A percentile compares a stretch with the other conserved stretches of the same genome.
Evolutionary conservation across 2,329 filamentous ascomycete species (phyloP).

Genomic region (Aspergillus niger): DNA sequence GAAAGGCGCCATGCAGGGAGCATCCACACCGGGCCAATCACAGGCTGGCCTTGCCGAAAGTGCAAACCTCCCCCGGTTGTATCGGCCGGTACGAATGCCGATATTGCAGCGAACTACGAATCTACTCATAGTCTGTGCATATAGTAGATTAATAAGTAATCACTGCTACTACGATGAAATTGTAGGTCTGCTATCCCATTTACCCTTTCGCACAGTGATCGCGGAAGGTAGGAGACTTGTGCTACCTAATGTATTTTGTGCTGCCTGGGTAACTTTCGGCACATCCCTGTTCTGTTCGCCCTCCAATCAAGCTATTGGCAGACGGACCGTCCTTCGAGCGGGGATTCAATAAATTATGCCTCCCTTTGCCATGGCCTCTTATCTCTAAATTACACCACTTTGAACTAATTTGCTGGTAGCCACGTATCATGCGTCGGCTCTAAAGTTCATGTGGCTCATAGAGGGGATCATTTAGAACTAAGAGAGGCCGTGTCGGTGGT

Average conservation of each 20-base stretch:
- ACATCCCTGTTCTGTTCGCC: neutral
- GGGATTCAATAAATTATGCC: neutral
- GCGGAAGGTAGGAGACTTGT: too few relatives aligned
- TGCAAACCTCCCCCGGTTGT: neutral
- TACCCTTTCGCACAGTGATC: too few relatives aligned
- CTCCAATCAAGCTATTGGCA: neutral
- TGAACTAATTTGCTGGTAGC: neutral
- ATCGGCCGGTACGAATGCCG: neutral
- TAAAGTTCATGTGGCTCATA: neutral
- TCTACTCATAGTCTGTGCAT: too few relatives aligned
- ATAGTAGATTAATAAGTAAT: too few relatives aligned
- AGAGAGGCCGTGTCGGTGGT: neutral
- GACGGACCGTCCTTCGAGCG: neutral
- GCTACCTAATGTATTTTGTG: too few relatives aligned
- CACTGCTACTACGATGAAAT: too few relatives aligned
- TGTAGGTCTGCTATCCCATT: too few relatives aligned
- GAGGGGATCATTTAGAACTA: neutral
- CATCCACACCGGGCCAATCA: constrained; percentile 34
- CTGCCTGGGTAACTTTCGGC: neutral
- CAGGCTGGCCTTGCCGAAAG: constrained; percentile 35
- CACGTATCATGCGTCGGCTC: neutral
- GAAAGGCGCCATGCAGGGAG: constrained; percentile 34
- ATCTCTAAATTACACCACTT: neutral
- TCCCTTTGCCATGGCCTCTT: neutral
- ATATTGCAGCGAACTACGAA: neutral